Evolutionary conservation across 176 grass and related monocot species (phyloP), one percentile per base, ranked within the genome.

Genomic region (Eleusine indica): DNA sequence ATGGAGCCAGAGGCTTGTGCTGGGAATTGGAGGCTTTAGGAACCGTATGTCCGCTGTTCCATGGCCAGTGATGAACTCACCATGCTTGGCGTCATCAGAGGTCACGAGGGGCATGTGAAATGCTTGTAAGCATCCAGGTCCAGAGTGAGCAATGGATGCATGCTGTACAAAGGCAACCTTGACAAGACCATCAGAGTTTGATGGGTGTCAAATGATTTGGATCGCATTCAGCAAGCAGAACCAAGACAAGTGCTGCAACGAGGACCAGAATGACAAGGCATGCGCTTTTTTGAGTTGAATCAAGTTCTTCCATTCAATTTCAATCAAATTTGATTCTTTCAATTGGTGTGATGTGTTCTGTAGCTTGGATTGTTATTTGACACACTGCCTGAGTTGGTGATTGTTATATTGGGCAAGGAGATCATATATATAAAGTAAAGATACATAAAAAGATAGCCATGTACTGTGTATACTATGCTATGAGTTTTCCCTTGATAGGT

Each of bases 121-220:
- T 98, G 96, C 80, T 67, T 98, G 79, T 93, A 95, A 70, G 87
- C 87, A 7, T 88, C 84, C 17, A 67, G 83, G 46, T 87, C 87
- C 68, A 76, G 89, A 42, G 46, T 87, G 5, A 89, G 78, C 76
- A 87, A 91, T 3, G 93, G 96, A 0, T 94, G 81, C 40, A 90
- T 99, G 89, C 73, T 99, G 71, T 96, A 94, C 80, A 92, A 87
- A 66, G 96, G 91, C 3, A 88, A 93, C 46, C 73, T 99, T 9
- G 96, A 96, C 58, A 96, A 89, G 86, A 94, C 70, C 83, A 91
- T 99, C 76, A 94, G 91, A 74, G 93, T 99, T 51, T 99, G 96
- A 91, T 99, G 96, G 96, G 91, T 92, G 69, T 76, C 93, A 1
- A 48, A 73, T 10, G 74, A 9, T 3, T 67, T 8, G 17, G 70